Evolutionary conservation across 1,284 basidiomycete genomes (phyloP), one percentile per base, ranked within the genome.

Genomic region (Rhodotorula mucilaginosa): DNA sequence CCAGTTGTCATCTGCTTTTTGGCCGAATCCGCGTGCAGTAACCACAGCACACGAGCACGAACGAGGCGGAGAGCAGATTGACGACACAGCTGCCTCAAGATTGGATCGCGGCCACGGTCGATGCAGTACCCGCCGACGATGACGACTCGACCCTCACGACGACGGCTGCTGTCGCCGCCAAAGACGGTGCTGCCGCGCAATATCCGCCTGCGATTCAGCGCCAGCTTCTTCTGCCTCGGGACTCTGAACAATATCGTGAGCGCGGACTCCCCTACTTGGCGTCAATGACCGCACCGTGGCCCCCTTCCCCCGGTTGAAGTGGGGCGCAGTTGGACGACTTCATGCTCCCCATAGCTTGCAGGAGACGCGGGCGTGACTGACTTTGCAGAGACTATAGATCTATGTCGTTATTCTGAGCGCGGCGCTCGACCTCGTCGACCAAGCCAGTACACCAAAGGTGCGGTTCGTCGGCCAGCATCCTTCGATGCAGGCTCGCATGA

Each of bases 351-450:
- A n/a, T n/a, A n/a, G n/a, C n/a, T n/a, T n/a, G n/a, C n/a, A n/a
- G n/a, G n/a, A n/a, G 3, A 29, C 8, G 19, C 49, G 49, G 2
- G 23, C 8, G 26, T 64, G 52, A 64, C 62, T 56, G 12, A n/a
- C 54, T 29, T 1, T 1, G 3, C 29, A 72, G 77, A 26, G 7
- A 12, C 29, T 21, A 2, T 49, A 64, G 63, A 65, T 68, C 63
- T 97, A 98, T 81, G 95, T 98, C 49, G 91, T 99, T 76, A 97
- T 98, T 74, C 87, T 98, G 34, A 96, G 93, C 1, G 96, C 96
- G 7, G 96, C 96, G 0, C 84, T 97, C 21, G 96, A 99, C 81
- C 86, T 99, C 6, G 93, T 98, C 0, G 92, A 95, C 6, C 87
- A 72, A 29, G 73, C 91, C 0, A 87, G 89, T 6, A 93, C 91